Percentiles rank a stretch among this genome's conserved stretches.
Conservation (phyloP, 495 filamentous ascomycete species). For the Alectoria sarmentosa region DNA sequence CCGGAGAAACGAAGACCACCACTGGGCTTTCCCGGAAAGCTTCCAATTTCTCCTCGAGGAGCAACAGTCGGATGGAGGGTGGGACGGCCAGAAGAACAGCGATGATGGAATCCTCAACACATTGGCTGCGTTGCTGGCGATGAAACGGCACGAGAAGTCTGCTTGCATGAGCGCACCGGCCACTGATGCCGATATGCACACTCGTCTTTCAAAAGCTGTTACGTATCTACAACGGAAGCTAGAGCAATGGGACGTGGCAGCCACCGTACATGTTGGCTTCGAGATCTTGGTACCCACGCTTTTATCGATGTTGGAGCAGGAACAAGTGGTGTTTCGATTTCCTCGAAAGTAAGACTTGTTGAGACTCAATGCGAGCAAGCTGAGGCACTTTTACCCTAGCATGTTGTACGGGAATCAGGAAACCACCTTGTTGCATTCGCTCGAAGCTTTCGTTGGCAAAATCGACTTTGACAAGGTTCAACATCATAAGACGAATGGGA, state of each 20-base stretch:
- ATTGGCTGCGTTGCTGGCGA: too few relatives aligned
- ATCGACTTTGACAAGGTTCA: slow-evolving; percentile 37
- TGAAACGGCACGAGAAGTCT: too few relatives aligned
- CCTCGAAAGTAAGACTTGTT: slow-evolving; percentile 17
- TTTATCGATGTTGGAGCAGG: slow-evolving; percentile 23
- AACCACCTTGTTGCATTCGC: slow-evolving; percentile 36
- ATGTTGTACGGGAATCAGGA: slow-evolving; percentile 24
- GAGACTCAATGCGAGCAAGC: slow-evolving; percentile 18
- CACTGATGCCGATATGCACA: not conserved
- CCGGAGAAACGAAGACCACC: too few relatives aligned
- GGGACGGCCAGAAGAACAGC: too few relatives aligned
- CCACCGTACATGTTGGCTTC: slow-evolving; percentile 30
- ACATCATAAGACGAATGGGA: slow-evolving; percentile 31
- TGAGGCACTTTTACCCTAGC: slow-evolving; percentile 25
- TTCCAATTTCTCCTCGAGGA: too few relatives aligned
- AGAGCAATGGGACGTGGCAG: slow-evolving; percentile 24
- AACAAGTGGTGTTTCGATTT: slow-evolving; percentile 24
- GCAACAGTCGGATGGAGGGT: too few relatives aligned
- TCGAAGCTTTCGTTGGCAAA: slow-evolving; percentile 41
- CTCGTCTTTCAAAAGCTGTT: not conserved
- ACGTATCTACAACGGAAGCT: too few relatives aligned
- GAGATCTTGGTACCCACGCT: slow-evolving; percentile 34
- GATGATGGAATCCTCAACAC: too few relatives aligned
- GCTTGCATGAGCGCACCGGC: too few relatives aligned
- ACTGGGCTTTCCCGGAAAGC: too few relatives aligned